Evolutionary conservation across 2,329 filamentous ascomycete genomes (phyloP), one percentile per base, ranked within the genome.

Genomic region (Epichloe coenophiala): DNA sequence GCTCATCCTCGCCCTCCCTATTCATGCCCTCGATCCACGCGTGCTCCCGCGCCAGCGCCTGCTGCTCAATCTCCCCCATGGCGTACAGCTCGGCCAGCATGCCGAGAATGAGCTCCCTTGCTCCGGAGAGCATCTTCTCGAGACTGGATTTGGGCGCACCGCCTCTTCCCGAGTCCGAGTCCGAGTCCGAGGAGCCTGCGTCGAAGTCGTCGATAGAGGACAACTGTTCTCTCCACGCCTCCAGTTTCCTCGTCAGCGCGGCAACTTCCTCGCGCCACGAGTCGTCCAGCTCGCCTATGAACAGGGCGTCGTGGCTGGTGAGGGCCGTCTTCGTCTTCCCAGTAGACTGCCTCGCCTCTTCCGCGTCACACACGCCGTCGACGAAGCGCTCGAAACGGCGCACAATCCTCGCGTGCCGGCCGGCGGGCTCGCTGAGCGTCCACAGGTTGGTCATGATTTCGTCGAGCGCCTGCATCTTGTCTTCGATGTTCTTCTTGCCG

Each of bases 51-150:
- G 64, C 66, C 48, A 79, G 63, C 4, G 78, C 75, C 57, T 80
- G 78, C 45, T 65, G 67, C 64, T 83, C 79, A 51, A 86, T 76
- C 58, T 74, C 71, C 50, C 51, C 71, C 81, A 86, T 85, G 53
- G 74, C 53, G n/a, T 63, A 63, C 54, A 86, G 65, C 67, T 85
- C 82, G n/a, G 67, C 68, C 43, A 81, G 63, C 80, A 84, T 84
- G 37, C 73, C 77, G 45, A 67, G 60, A 12, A 83, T 71, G 43
- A 85, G 62, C 15, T 58, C 59, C 21, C 68, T 62, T 50, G 73
- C 77, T 2, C 68, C 71, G 6, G 61, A 63, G 39, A 84, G 60
- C 56, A 80, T 71, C 31, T 66, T 62, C 21, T 59, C 66, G 50
- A 83, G 59, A 52, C 71, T 76, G 15, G 63, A 50, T 31, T 51